Base-by-base conservation (phyloP, 495 filamentous ascomycete genomes). In the Aspergillus baeticus region DNA sequence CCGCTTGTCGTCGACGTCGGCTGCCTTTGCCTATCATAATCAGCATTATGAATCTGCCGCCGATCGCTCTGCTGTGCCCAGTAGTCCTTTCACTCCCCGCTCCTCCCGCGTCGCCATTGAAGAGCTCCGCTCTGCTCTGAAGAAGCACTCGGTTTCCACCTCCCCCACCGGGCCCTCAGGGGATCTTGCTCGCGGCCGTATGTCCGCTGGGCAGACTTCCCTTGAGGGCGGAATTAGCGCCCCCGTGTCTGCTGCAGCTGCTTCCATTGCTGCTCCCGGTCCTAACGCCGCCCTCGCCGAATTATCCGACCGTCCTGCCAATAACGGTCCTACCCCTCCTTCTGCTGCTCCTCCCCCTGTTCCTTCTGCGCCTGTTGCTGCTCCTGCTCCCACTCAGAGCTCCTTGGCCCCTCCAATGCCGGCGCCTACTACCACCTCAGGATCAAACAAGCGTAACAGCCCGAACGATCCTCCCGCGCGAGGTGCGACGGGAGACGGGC, bases 111-210 rank as follows among this genome's bases (percentile, higher is more conserved):
- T 75, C 63, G 73, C 73, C 60, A 74, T 78, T 67, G 74, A 78
- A 64, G 76, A 78, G 65, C 69, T 78, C 33, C 76, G 76, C 17
- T 70, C 76, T 44, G 76, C 76, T 54, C 45, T 78, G 59, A 77
- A 70, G 37, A 66, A 68, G 29, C 73, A 78, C 59, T 68, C 76
- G 51, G 74, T 77, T 65, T 71, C 69, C 63, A 55, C 70, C 43
- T 65, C 72, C 35, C 66, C 71, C 39, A 61, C 69, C 65, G 70
- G 66, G 63, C 70, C 70, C 64, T 72, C 70, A 64, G 69, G 70
- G 63, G 71, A 69, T 63, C 63, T 58, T 55, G 64, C 64, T 48
- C 63, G 63, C 57, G 68, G 70, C 57, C 67, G 67, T 54, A 67
- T 71, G 62, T 70, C 72, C 64, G 68, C 68, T 58, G 63, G 64